Percentiles rank a stretch among this genome's conserved stretches.
Evolutionary conservation across 2,329 filamentous ascomycete genomes (phyloP).

Genomic region (Elsinoe ampelina): DNA sequence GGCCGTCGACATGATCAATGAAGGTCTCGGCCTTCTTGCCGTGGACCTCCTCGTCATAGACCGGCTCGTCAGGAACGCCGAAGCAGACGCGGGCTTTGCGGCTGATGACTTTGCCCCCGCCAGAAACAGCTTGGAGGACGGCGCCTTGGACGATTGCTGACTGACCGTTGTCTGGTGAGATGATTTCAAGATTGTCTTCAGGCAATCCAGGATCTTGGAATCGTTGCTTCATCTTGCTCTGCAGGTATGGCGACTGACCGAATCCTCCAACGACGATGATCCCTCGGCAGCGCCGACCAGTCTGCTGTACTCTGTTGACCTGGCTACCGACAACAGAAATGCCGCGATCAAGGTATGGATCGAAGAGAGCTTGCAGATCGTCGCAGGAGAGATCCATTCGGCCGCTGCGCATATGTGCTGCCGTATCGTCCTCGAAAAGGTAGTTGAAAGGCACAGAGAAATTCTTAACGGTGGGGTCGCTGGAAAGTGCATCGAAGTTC

Average conservation of each 20-base stretch:
- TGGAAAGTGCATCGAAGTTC: constrained; percentile 61
- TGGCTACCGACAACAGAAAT: constrained; percentile 35
- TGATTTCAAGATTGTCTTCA: constrained; percentile 50
- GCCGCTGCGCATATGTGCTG: constrained; percentile 63
- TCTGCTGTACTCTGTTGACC: constrained; percentile 32
- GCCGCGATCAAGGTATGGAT: constrained; percentile 56
- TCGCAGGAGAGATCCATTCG: constrained; percentile 66
- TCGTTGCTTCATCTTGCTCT: constrained; percentile 59
- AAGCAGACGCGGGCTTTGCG: constrained; percentile 11
- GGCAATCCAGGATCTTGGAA: constrained; percentile 40
- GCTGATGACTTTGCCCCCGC: constrained; percentile 36
- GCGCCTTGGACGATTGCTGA: constrained; percentile 70
- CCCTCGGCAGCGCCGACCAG: constrained; percentile 41
- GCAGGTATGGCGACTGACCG: constrained; percentile 62
- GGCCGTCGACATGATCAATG: constrained; percentile 70
- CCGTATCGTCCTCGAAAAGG: constrained; percentile 60
- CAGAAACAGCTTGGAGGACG: constrained; percentile 64
- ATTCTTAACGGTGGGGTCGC: constrained; percentile 56
- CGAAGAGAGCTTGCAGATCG: constrained; percentile 49
- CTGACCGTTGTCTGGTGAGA: constrained; percentile 67
- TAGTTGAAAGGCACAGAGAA: constrained; percentile 72
- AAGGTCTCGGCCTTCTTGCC: constrained; percentile 59
- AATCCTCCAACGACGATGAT: constrained; percentile 77
- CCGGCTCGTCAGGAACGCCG: not conserved
- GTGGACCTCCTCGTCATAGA: constrained; percentile 65